Evolutionary conservation across 371 early-diverging fungal genomes (phyloP), one percentile per base, ranked within the genome.

Genomic region (Rhizopus arrhizus): DNA sequence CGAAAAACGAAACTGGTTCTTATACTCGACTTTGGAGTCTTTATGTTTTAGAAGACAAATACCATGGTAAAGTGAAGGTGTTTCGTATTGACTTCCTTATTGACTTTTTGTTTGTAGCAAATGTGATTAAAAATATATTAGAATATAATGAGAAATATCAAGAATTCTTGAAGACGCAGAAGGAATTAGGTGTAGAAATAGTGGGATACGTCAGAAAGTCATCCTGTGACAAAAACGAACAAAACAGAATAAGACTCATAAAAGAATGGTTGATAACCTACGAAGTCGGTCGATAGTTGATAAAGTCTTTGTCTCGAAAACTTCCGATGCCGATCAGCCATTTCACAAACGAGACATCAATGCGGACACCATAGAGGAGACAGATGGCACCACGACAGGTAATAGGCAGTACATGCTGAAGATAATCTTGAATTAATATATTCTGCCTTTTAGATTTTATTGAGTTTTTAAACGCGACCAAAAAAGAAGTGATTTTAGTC

Each of bases 101-200:
- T 57, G 53, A 63, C 53, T 63, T 35, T 63, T 53, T 40, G 16
- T 57, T 57, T 62, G 47, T 62, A 62, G 63, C 32, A 57, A 59
- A 64, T 59, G 48, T 46, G 15, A 56, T 56, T 56, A 15, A 46
- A 16, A 56, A 34, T 46, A 56, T 56, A 31, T 3, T 57, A 12
- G 36, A 57, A 57, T 57, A 57, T 43, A 38, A 48, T 48, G 36
- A 47, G 12, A 57, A 48, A 28, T 48, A 36, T 38, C 4, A 48
- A 28, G 38, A 8, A 48, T 57, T 38, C 29, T 11, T 35, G 16
- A 4, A 36, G 13, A 35, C 34, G 12, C 48, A 57, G 31, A 57
- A 57, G 9, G 31, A 57, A 56, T 34, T 34, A 45, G 48, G 48
- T 32, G 8, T 56, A 46, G 15, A 43, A 46, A 46, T 56, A 31